Conservation (phyloP, 495 filamentous ascomycete species). For the Podospora appendiculata region DNA sequence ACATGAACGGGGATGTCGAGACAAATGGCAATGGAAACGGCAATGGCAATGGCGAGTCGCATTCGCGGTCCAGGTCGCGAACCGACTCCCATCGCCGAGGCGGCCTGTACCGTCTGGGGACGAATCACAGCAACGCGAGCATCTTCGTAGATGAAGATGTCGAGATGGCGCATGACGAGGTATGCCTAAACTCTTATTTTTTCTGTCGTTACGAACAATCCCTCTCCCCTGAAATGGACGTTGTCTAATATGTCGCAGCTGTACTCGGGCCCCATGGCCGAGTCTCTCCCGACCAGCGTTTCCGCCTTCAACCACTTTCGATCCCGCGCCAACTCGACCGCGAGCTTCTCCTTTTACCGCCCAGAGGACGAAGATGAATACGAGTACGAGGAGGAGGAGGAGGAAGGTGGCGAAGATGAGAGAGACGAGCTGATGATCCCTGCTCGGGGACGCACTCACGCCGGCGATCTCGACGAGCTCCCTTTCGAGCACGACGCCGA, state of each 20-base stretch:
- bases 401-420: conserved; percentile 11
- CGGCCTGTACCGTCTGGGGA: conserved; percentile 50
- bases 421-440: neutral
- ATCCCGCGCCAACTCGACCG: conserved; percentile 67
- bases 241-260: conserved; percentile 47
- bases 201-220: too few species aligned
- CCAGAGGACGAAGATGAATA: conserved; percentile 46
- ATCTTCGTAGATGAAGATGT: conserved; percentile 90
- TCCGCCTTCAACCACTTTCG: conserved; percentile 80
- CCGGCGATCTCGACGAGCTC: conserved; percentile 29
- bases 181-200: conserved; percentile 22
- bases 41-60: neutral
- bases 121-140: conserved; percentile 74
- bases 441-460: neutral
- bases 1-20: neutral
- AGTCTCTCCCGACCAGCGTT: conserved; percentile 86
- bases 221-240: neutral
- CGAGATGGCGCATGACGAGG: conserved; percentile 98
- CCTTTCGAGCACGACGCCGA: conserved; percentile 33
- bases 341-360: conserved; percentile 88
- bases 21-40: neutral
- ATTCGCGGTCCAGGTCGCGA: conserved; percentile 2
- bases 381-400: conserved; percentile 44
- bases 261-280: conserved; percentile 87
- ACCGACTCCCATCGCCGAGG: conserved; percentile 21